Evolutionary conservation across 345 rosid genomes (phyloP), one percentile per base, ranked within the genome.

Genomic region (Ceriops decandra): DNA sequence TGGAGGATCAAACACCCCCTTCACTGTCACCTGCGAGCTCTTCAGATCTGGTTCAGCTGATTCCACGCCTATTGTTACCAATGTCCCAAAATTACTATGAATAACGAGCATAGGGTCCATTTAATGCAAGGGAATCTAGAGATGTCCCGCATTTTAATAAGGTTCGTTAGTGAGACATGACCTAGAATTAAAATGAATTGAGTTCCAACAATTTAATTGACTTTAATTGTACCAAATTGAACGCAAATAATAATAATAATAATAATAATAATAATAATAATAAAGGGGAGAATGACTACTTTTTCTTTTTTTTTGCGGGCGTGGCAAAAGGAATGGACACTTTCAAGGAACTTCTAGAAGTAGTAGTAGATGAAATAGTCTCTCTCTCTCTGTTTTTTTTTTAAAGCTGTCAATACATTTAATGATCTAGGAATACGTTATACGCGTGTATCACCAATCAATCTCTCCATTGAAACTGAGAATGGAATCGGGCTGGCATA

Each of bases 41-140:
- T 92, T 90, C 63, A 92, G 89, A 80, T 95, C 98, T 54, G 98
- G 85, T 38, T 95, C 99, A 9, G 87, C 97, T 19, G 92, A 82
- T 77, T 92, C 97, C 77, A 95, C 98, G 7, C 97, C 99, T 95
- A 60, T 53, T 9, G n/a, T 22, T 5, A 21, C 22, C 30, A 53
- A 62, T 5, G 20, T 3, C 52, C 24, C 38, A 28, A 13, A 49
- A n/a, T 26, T 26, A 35, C 21, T 38, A 28, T 46, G 11, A 31
- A 33, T 5, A 5, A 52, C 9, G 20, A 6, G 6, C 35, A 9
- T 66, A 21, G 24, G 28, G 36, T 57, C 52, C 58, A 59, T 52
- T 63, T 51, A 24, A 67, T 15, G 24, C 24, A 9, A 33, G 33
- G 47, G 19, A 42, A 42, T 42, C 49, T 27, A 56, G 16, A 27